These are phyloP conservation scores for Lyophyllum shimeji DNA, from an alignment of 768 basidiomycete genomes.

Conservation along the genomic window DNA sequence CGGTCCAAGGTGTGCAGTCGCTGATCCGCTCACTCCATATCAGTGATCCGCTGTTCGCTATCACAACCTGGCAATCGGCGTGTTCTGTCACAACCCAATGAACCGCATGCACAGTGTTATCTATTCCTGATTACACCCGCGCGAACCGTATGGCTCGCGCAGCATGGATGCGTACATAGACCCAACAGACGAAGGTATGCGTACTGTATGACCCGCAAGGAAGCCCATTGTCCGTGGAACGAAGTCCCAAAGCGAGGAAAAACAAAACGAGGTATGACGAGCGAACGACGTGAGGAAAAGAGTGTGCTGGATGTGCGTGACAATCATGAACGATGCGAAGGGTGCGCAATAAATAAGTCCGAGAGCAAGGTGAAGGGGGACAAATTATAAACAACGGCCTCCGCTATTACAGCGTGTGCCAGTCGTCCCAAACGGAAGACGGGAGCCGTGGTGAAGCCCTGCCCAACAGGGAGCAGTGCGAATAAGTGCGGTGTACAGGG, in stretches of 20 bases:
- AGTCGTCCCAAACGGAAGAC: background rate
- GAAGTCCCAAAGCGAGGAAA: background rate
- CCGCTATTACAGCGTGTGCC: background rate
- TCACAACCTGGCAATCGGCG: too few relatives aligned
- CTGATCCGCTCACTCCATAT: too few relatives aligned
- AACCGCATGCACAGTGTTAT: too few relatives aligned
- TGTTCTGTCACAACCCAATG: too few relatives aligned
- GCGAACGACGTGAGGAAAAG: background rate
- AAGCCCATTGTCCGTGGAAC: background rate
- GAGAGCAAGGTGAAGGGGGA: background rate
- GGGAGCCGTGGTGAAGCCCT: background rate
- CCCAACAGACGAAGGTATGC: background rate
- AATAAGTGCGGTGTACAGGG: background rate
- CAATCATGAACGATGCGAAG: background rate
- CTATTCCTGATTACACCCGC: too few relatives aligned
- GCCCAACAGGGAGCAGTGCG: background rate
- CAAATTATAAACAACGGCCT: background rate
- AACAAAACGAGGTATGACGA: background rate
- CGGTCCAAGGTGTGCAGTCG: too few relatives aligned
- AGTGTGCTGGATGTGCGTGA: background rate
- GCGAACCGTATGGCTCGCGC: too few relatives aligned
- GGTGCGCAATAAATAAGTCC: background rate
- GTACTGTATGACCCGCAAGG: background rate
- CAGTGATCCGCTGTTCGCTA: too few relatives aligned
- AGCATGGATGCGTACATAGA: background rate